Evolutionary conservation across 2,329 filamentous ascomycete genomes (phyloP), one percentile per base, ranked within the genome.

Genomic region (Fusarium ramigenum): DNA sequence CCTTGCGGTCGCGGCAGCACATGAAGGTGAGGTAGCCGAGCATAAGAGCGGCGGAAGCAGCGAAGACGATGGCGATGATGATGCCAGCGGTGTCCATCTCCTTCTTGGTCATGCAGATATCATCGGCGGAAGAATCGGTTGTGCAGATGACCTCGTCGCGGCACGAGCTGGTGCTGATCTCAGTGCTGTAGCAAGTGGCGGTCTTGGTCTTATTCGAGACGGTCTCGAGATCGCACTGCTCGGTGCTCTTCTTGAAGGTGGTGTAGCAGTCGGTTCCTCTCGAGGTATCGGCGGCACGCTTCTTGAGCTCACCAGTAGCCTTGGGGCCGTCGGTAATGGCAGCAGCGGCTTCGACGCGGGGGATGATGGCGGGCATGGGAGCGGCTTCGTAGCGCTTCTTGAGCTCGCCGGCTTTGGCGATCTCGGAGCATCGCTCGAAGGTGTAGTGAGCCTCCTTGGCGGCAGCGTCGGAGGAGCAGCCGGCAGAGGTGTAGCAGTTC

Each of bases 1-100:
- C 73, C 78, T 79, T 80, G 74, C 84, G 82, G 73, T 90, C 87
- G 69, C 82, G 82, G 83, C 84, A 87, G 85, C 86, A 89, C 72
- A 86, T 81, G 82, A 85, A 85, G 77, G 85, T 83, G 63, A 90
- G 79, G 70, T 80, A 73, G 53, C 76, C 79, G 67, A 86, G 68
- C 72, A 82, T 79, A 58, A 82, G 47, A 70, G 80, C 78, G 69
- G 86, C 75, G 66, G 79, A 80, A n/a, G 79, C 70, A 63, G 81
- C 85, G 42, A 90, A 85, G 78, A 86, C 74, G 70, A 87, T 80
- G 75, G 84, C 80, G 70, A 89, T 82, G 77, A 88, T 80, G 75
- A 87, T 81, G 69, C 85, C 87, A 44, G 81, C 81, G 4, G 83
- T 76, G 73, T 83, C 83, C 60, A 89, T 80, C 74, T 83, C 84